Evolutionary conservation across 2,329 filamentous ascomycete species (phyloP).

Genomic region (Monilinia fructigena): DNA sequence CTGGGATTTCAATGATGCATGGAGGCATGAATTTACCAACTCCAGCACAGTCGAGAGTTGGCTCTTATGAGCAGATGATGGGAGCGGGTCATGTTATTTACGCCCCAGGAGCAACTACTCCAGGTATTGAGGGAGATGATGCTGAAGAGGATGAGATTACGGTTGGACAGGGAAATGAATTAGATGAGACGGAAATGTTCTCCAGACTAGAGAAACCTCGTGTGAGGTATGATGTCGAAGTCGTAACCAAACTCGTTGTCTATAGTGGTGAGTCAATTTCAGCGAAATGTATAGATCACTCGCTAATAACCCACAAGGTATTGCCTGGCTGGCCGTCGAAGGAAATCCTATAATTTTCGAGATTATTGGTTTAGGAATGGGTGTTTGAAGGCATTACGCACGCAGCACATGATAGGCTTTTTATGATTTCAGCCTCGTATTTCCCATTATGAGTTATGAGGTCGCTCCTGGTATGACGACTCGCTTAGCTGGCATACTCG

Average conservation of each 20-base stretch:
- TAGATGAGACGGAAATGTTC: constrained; percentile 77
- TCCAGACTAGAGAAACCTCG: constrained; percentile 78
- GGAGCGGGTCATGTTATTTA: constrained; percentile 56
- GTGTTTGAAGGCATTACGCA: constrained; percentile 21
- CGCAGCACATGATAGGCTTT: background rate
- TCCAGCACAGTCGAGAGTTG: constrained; percentile 49
- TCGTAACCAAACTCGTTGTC: constrained; percentile 93
- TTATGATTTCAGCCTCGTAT: background rate
- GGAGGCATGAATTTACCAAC: constrained; percentile 47
- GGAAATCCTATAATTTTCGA: constrained; percentile 46
- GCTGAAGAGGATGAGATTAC: constrained; percentile 42
- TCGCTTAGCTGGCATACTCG: background rate
- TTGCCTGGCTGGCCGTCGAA: constrained; percentile 71
- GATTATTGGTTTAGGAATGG: constrained; percentile 44
- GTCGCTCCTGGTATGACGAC: background rate
- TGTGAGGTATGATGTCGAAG: constrained; percentile 96
- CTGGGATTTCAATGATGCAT: constrained; percentile 45
- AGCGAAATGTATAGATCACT: constrained; percentile 20
- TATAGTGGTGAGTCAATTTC: constrained; percentile 70
- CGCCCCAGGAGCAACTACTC: constrained; percentile 39
- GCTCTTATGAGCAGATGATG: constrained; percentile 72
- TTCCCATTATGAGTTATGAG: background rate
- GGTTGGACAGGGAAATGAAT: constrained; percentile 49
- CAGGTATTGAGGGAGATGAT: constrained; percentile 40
- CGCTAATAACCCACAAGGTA: constrained; percentile 53